Base-by-base conservation (phyloP, 305 asterid genomes). In the Stenogyne calaminthoides region DNA sequence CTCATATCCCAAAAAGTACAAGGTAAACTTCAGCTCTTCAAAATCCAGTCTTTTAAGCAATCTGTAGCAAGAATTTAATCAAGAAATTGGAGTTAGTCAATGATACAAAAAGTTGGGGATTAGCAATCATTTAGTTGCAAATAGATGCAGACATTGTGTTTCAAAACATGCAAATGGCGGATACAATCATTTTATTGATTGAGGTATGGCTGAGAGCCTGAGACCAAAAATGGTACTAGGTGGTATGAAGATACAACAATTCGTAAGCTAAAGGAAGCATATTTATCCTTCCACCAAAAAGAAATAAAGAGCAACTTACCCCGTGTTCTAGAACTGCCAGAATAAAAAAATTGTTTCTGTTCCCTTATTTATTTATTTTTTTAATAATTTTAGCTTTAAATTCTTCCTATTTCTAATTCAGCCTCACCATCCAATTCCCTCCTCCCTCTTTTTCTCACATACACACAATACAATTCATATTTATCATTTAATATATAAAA, bases 31-130 rank as follows among this genome's bases (percentile, higher is more conserved):
- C 87, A 89, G 42, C 76, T 88, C 97, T n/a, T 86, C 83, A 79
- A 89, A 88, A 85, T 94, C 97, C 84, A 91, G 75, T 80, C 96
- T 88, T 76, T 94, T 94, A 55, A 91, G 91, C 91, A 94, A 83
- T 77, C 97, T 94, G 86, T 15, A 73, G 67, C 32, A 71, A 73
- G 36, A 72, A 67, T 29, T 62, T 19, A 46, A 65, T 36, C 16
- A 69, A 64, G 52, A 61, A 51, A 55, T 46, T 7, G 27, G 22
- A 40, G 71, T 66, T 58, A 7, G 9, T 32, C 72, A 16, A 57
- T 15, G 60, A 61, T 61, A 57, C 59, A 51, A 44, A 47, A 69
- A 64, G 37, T 22, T 19, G 18, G 54, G 47, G 16, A 7, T 9
- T 9, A 34, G 14, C 57, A 71, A 69, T 20, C 12, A 8, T 29